Conservation (phyloP, 2,329 filamentous ascomycete species). For the Cryoendolithus antarcticus region DNA sequence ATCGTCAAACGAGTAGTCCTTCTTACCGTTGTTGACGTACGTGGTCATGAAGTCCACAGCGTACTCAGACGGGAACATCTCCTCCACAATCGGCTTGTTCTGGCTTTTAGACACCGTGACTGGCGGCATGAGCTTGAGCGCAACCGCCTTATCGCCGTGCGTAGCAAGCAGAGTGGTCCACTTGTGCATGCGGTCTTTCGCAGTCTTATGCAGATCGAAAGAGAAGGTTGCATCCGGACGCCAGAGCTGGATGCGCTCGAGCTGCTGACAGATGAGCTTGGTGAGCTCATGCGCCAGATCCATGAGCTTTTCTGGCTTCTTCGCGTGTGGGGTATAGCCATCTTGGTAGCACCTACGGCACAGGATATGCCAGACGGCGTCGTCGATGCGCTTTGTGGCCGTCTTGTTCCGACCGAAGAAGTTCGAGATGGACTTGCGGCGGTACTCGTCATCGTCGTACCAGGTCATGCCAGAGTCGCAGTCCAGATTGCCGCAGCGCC, state of each 20-base stretch:
- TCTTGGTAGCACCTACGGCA: conserved; percentile 75
- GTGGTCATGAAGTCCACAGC: conserved; percentile 11
- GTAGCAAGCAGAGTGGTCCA: conserved; percentile 13
- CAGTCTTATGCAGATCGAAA: conserved; percentile 16
- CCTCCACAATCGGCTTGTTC: conserved; percentile 9
- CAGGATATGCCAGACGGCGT: conserved; percentile 59
- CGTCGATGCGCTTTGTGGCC: conserved; percentile 58
- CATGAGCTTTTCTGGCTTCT: not conserved
- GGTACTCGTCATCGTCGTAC: conserved; percentile 1
- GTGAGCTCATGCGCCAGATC: not conserved
- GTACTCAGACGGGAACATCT: conserved; percentile 9
- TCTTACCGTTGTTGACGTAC: conserved; percentile 7
- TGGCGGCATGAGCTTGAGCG: conserved; percentile 4
- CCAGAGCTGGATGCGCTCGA: conserved; percentile 18
- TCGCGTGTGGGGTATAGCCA: not conserved
- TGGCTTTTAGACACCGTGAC: conserved; percentile 2
- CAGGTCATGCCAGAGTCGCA: conserved; percentile 13
- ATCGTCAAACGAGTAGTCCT: conserved; percentile 9
- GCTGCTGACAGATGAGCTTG: conserved; percentile 10
- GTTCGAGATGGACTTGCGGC: conserved; percentile 65
- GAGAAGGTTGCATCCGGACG: conserved; percentile 19
- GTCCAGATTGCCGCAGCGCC: conserved; percentile 11
- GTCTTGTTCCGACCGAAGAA: conserved; percentile 75
- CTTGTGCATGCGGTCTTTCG: conserved; percentile 11
- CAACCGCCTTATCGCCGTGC: conserved; percentile 8